Base-by-base conservation (phyloP, 2,329 filamentous ascomycete genomes). In the Aspergillus sp. region DNA sequence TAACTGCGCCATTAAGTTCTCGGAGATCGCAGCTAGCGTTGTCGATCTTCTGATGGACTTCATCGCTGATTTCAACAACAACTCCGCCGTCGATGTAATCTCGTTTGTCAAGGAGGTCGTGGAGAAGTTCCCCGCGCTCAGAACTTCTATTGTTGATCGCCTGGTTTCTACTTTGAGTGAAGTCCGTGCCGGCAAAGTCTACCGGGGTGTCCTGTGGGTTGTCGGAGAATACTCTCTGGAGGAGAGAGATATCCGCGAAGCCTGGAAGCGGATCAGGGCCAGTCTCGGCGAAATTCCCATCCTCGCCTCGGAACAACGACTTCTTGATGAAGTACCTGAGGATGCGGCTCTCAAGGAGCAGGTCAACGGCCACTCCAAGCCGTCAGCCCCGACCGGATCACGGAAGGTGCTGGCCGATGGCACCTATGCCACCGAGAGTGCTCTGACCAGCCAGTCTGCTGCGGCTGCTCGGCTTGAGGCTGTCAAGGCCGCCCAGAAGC, bases 51-150 rank as follows among this genome's bases (percentile, higher is more conserved):
- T 99, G 57, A 99, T 99, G 95, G 95, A 99, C 78, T 98, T 98
- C 75, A 97, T 99, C 72, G 92, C 91, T 55, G 95, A 99, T 76
- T 97, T 98, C 76, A 98, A 96, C 82, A 97, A 96, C 73, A 90
- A 91, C 48, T 97, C 94, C 1, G 95, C 95, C 1, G 91, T 99
- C 30, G 95, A 99, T 77, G 94, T 99, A 57, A 98, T 99, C 73
- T 93, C 92, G 58, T 99, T 99, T 73, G 93, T 99, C 65, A 99
- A 99, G 80, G 95, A 99, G 76, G 95, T 99, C 3, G 94, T 98
- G 6, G 95, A 99, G 80, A 97, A 96, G 73, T 99, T 98, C 82
- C 95, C 95, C 7, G 88, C 91, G 69, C 85, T 99, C 60, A 89
- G 95, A 62, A 87, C 89, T 36, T 90, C 91, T 0, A 98, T 99